These are phyloP conservation scores for Cucumis cinereus DNA, from an alignment of 306 rosid species.

Conservation along the genomic window DNA sequence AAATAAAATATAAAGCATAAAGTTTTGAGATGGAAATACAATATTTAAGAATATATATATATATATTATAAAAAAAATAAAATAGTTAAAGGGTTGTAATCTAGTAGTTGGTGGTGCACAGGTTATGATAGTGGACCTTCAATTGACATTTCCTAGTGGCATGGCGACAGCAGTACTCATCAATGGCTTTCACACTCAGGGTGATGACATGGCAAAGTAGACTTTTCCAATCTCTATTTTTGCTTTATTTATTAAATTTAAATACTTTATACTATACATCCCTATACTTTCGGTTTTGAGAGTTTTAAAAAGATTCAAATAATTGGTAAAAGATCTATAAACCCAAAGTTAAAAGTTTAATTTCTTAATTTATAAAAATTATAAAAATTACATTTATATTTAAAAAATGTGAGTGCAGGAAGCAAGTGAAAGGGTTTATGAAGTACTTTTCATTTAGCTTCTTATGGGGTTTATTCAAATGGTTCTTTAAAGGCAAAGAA, in stretches of 20 bases:
- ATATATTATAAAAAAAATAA: too few species aligned
- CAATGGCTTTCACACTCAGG: slow-evolving; percentile 88
- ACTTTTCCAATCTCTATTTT: not conserved
- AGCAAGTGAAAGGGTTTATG: slow-evolving; percentile 68
- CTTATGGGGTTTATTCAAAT: slow-evolving; percentile 83
- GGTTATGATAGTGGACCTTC: slow-evolving; percentile 87
- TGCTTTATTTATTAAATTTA: not conserved
- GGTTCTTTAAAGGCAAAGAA: slow-evolving; percentile 79
- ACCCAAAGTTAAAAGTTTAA: too few species aligned
- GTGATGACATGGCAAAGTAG: slow-evolving; percentile 79
- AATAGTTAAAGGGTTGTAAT: too few species aligned
- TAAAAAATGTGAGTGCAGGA: slow-evolving; percentile 27
- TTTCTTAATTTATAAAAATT: too few species aligned
- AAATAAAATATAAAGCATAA: too few species aligned
- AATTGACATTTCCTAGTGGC: slow-evolving; percentile 83
- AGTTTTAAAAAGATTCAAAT: too few species aligned
- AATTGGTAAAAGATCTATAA: too few species aligned
- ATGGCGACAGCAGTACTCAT: slow-evolving; percentile 91
- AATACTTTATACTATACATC: too few species aligned
- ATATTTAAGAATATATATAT: too few species aligned
- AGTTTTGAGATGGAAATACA: too few species aligned
- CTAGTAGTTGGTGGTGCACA: slow-evolving; percentile 16
- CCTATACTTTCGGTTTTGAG: too few species aligned
- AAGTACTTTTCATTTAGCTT: slow-evolving; percentile 69
- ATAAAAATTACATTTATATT: too few species aligned